These are phyloP conservation scores for Geotrichum citri-aurantii DNA, from an alignment of 1,139 yeast species.

Conservation along the genomic window DNA sequence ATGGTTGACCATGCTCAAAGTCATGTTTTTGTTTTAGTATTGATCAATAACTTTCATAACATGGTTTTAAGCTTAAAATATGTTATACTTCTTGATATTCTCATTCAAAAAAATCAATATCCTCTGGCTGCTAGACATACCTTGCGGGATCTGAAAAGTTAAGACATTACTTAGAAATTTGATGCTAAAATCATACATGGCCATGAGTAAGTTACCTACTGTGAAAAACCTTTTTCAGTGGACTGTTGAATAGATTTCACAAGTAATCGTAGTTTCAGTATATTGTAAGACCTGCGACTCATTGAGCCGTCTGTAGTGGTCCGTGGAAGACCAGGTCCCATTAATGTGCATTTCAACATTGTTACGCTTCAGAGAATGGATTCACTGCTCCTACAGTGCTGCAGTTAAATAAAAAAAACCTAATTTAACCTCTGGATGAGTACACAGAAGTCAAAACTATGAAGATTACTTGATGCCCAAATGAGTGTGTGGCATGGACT, in stretches of 20 bases:
- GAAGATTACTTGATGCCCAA: neutral
- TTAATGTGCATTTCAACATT: neutral
- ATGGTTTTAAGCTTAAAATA: no score
- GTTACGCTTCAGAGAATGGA: neutral
- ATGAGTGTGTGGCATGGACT: neutral
- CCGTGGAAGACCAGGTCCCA: neutral
- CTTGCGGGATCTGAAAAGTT: no score
- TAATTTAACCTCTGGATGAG: neutral
- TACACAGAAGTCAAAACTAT: neutral
- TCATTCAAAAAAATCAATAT: no score
- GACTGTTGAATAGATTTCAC: no score
- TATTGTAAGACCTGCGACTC: neutral
- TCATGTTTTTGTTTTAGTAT: no score
- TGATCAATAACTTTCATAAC: no score
- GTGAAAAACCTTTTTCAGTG: no score
- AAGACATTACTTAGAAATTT: no score
- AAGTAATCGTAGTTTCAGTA: neutral
- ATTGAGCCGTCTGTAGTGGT: neutral
- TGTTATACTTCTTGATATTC: no score
- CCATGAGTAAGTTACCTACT: neutral
- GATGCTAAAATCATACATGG: no score
- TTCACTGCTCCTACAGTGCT: neutral
- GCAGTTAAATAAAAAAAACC: neutral
- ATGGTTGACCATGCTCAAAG: no score
- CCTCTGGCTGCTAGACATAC: no score